Base-by-base conservation (phyloP, 768 basidiomycete genomes). In the Lepiota subincarnata region DNA sequence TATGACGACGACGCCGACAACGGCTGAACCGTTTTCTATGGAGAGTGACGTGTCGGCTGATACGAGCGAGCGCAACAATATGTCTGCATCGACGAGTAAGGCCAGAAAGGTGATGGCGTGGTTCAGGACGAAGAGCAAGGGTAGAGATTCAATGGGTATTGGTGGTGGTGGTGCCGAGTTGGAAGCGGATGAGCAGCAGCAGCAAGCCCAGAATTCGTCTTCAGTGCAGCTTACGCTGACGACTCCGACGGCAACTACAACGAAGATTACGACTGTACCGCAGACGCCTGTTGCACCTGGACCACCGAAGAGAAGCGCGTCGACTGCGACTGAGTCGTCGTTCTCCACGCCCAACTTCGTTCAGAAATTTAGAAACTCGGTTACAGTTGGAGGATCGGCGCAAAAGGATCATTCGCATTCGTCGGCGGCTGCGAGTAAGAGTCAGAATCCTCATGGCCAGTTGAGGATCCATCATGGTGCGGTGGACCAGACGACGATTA, bases 91-190 rank as follows among this genome's bases (percentile, higher is more conserved):
- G 56, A 82, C 90, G n/a, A 85, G 80, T 70, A 89, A 94, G 68
- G 94, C 96, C 3, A 84, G 85, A 68, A 92, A 88, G 64, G 97
- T 99, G 49, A 98, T 98, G 96, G 87, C 94, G 59, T 99, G 97
- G 97, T 98, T 99, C 81, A 78, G 89, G 68, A 80, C 79, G 51
- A 81, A 79, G 70, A 86, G 83, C 63, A 86, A 82, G 60, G 73
- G 69, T 13, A 60, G 71, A 18, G 75, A 76, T 40, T 70, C 70
- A 14, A 57, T 74, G 40, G 71, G 68, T 7, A 59, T 64, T 42
- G 57, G 56, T 31, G 31, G 20, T 20, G 62, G 60, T 14, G 62
- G 62, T 20, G 61, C 63, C 13, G 58, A 56, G 0, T 55, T 50
- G 34, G 57, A 42, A 11, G 20, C n/a, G n/a, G n/a, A n/a, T n/a